Percentiles rank a stretch among this genome's conserved stretches.
phyloP scores from a whole-genome alignment of 225 moss, liverwort and hornwort species.

The Physcomitrellopsis africana region DNA sequence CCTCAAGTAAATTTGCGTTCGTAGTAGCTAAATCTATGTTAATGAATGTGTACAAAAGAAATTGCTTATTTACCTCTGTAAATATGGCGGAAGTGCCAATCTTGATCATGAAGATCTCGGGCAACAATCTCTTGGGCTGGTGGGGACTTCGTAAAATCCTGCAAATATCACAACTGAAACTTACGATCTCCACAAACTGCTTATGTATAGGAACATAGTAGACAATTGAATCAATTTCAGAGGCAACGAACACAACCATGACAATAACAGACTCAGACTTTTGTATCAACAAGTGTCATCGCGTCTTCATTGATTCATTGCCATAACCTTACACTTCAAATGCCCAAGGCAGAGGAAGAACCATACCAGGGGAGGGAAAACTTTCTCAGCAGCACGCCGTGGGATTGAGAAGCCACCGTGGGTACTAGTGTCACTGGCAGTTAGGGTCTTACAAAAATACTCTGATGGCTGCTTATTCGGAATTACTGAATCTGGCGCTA shows the following conservation, averaged over 20 bases:
- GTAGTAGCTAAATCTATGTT: background rate
- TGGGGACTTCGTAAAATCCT: slow-evolving; percentile 68
- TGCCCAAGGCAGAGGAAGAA: slow-evolving; percentile 17
- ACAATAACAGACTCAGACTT: background rate
- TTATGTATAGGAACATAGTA: slow-evolving; percentile 12
- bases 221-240: background rate
- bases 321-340: background rate
- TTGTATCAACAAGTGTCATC: background rate
- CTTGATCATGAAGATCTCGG: slow-evolving; percentile 69
- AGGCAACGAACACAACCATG: background rate
- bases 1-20: too few species aligned
- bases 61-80: slow-evolving; percentile 51
- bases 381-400: slow-evolving; percentile 67
- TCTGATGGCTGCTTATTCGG: slow-evolving; percentile 57
- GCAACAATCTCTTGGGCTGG: slow-evolving; percentile 71
- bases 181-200: slow-evolving; percentile 24
- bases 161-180: slow-evolving; percentile 21
- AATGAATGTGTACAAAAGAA: slow-evolving; percentile 18
- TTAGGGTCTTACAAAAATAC: slow-evolving; percentile 65
- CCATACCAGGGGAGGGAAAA: slow-evolving; percentile 56
- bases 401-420: slow-evolving; percentile 71
- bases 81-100: slow-evolving; percentile 71
- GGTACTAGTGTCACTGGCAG: slow-evolving; percentile 69
- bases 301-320: background rate
- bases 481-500: slow-evolving; percentile 40